phyloP scores from a whole-genome alignment of 2,329 filamentous ascomycete genomes.

The Xylaria sp. region DNA sequence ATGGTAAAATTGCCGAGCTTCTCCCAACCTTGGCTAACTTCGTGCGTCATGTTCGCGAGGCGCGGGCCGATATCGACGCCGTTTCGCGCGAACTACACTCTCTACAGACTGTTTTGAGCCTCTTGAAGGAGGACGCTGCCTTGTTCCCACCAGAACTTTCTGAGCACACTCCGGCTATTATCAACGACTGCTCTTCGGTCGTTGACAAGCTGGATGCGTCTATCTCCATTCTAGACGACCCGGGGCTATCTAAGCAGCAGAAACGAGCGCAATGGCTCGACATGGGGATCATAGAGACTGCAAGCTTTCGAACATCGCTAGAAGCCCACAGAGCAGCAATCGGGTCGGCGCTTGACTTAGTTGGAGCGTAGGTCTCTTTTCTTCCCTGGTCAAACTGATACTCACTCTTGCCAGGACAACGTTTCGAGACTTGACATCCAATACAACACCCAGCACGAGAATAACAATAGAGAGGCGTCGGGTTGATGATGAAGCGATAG shows the following conservation, averaged over 20 bases:
- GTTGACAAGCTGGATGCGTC: conserved; percentile 53
- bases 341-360: conserved; percentile 56
- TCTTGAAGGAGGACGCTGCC: conserved; percentile 54
- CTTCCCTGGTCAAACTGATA: conserved; percentile 17
- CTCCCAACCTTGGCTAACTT: conserved; percentile 51
- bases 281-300: conserved; percentile 49
- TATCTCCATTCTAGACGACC: conserved; percentile 49
- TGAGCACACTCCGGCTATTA: conserved; percentile 51
- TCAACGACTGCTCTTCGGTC: conserved; percentile 52
- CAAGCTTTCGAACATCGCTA: conserved; percentile 49
- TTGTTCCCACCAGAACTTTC: conserved; percentile 53
- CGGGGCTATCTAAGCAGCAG: conserved; percentile 50
- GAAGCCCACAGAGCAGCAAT: conserved; percentile 55
- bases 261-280: conserved; percentile 54
- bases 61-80: conserved; percentile 53
- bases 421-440: conserved; percentile 42
- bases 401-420: conserved; percentile 45
- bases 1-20: conserved; percentile 52
- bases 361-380: conserved; percentile 51
- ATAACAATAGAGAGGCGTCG: conserved; percentile 42
- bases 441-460: conserved; percentile 39
- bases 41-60: conserved; percentile 56
- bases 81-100: conserved; percentile 57
- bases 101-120: conserved; percentile 53
- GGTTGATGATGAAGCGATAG: conserved; percentile 42